phyloP scores from a whole-genome alignment of 129 eudicot species.

The Heracleum sosnowskyi region DNA sequence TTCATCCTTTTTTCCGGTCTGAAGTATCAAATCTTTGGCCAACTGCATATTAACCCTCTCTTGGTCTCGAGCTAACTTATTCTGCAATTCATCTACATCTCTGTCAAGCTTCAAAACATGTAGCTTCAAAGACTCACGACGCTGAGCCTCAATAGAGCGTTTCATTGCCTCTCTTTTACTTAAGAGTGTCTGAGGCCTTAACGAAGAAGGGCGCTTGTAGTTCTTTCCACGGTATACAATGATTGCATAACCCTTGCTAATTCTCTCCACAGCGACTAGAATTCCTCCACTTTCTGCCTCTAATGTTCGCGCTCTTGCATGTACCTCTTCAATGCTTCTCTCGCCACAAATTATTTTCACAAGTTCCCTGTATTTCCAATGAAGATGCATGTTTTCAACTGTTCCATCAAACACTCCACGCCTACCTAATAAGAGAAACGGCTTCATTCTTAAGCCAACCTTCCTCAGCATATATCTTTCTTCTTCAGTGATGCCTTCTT shows the following conservation, averaged over 20 bases:
- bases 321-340: slow-evolving; percentile 58
- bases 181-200: slow-evolving; percentile 77
- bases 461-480: slow-evolving; percentile 88
- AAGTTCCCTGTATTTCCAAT: slow-evolving; percentile 96
- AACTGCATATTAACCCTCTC: slow-evolving; percentile 17
- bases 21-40: slow-evolving; percentile 25
- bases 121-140: slow-evolving; percentile 83
- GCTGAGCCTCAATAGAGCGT: slow-evolving; percentile 75
- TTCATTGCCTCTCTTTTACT: slow-evolving; percentile 78
- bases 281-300: slow-evolving; percentile 98
- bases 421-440: slow-evolving; percentile 75
- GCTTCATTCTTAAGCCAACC: slow-evolving; percentile 77
- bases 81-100: slow-evolving; percentile 59
- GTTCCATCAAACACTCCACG: slow-evolving; percentile 96
- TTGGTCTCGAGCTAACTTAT: slow-evolving; percentile 49
- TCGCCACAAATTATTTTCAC: slow-evolving; percentile 74
- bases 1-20: slow-evolving; percentile 30
- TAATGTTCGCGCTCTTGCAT: slow-evolving; percentile 52
- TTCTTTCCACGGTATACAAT: slow-evolving; percentile 93
- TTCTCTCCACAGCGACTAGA: slow-evolving; percentile 74
- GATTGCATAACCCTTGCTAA: slow-evolving; percentile 72
- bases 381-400: slow-evolving; percentile 94
- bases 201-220: slow-evolving; percentile 61
- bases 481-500: slow-evolving; percentile 94
- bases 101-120: slow-evolving; percentile 69